Base-by-base conservation (phyloP, 1,139 yeast species). In the Suhomyces kunorum region DNA sequence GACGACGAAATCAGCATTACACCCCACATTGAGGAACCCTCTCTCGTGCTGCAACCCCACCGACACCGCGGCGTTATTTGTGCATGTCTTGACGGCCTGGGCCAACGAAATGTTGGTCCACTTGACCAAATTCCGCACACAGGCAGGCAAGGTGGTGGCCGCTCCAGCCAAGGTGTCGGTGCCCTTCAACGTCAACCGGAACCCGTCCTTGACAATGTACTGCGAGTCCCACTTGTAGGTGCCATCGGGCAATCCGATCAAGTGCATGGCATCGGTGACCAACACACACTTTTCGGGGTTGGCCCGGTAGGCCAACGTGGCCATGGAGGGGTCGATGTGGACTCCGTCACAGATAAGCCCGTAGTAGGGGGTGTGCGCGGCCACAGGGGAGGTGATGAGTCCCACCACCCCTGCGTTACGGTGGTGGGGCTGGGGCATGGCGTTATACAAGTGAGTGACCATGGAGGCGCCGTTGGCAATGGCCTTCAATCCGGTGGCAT, bases 391-490 rank as follows among this genome's bases (percentile, higher is more conserved):
- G 19, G 74, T 73, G 24, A 79, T 66, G 32, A 80, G 63, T 4
- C 85, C 85, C 25, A 78, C 68, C 13, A 79, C 74, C 11, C 85
- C 84, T 8, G 78, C 79, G 37, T 78, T 76, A 51, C 86, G 64
- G 51, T 80, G 84, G 51, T 78, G 84, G 2, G 81, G 82, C 54
- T 76, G 82, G 3, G 83, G 81, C 86, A 80, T 80, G 49, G 86
- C 86, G 51, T 80, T 80, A 59, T 76, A 80, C 45, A 80, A 67
- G 53, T 80, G 86, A 5, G 86, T 80, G 37, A 80, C 66, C 83
- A 80, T 78, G 20, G 74, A 58, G 16, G 82, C 81, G 20, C 85
- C 85, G 14, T 66, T 56, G 15, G 65, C 60, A 22, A 79, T 64
- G 0, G 85, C 84, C 42, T 68, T 61, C 15, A 72, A 50, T 8